Conservation (phyloP, 768 basidiomycete species). For the Filobasidium wieringae region DNA sequence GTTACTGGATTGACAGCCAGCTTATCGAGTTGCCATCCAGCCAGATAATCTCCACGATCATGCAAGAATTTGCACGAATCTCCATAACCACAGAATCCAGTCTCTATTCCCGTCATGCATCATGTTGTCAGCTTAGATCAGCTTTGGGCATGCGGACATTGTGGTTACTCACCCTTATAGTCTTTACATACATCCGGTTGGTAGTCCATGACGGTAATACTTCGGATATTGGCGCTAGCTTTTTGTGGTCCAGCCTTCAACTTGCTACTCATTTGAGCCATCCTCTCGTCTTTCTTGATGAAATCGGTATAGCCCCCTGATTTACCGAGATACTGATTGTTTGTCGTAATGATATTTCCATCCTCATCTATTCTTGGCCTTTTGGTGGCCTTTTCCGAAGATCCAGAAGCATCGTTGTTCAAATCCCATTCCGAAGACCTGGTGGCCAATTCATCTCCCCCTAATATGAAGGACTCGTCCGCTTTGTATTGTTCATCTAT, state of each 20-base stretch:
- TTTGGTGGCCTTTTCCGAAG: conserved; percentile 2
- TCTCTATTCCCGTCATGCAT: conserved; percentile 50
- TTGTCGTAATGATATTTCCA: conserved; percentile 52
- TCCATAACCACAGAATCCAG: conserved; percentile 96
- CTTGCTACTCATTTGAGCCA: conserved; percentile 56
- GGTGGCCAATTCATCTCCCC: conserved; percentile 65
- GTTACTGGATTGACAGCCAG: conserved; percentile 53
- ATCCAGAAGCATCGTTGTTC: conserved; percentile 55
- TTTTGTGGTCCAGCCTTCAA: conserved; percentile 61
- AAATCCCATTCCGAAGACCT: conserved; percentile 58
- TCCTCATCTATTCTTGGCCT: conserved; percentile 44
- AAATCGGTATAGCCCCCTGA: conserved; percentile 51
- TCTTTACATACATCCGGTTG: conserved; percentile 99
- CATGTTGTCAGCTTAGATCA: background rate
- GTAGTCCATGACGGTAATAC: conserved; percentile 91
- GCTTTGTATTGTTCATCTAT: conserved; percentile 46
- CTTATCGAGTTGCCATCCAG: conserved; percentile 97
- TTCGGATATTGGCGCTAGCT: conserved; percentile 66
- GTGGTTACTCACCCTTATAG: conserved; percentile 69
- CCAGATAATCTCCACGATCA: conserved; percentile 82
- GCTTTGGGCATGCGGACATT: background rate
- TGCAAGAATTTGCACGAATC: conserved; percentile 99
- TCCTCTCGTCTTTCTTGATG: conserved; percentile 58
- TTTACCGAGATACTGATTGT: conserved; percentile 77
- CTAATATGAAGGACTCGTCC: conserved; percentile 36